These are phyloP conservation scores for Pisolithus thermaeus DNA, from an alignment of 1,284 basidiomycete species.

Conservation along the genomic window DNA sequence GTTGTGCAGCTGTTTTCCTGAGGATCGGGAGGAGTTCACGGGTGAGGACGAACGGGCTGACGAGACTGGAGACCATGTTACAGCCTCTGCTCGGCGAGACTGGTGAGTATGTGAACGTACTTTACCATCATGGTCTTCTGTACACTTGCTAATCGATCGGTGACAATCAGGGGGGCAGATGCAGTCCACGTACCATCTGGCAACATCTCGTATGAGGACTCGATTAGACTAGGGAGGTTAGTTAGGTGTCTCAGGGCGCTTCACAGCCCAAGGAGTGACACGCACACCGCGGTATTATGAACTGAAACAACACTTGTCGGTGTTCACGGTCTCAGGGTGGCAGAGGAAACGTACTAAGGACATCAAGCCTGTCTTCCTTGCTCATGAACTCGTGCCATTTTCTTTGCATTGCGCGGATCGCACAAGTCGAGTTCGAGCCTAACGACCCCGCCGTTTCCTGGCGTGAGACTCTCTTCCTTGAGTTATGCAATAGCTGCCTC, in stretches of 20 bases:
- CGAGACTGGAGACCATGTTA: conserved; percentile 29
- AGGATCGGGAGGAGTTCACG: conserved; percentile 44
- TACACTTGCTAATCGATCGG: conserved; percentile 25
- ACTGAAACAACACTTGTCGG: conserved; percentile 27
- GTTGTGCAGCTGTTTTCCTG: conserved; percentile 37
- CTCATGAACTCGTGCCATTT: conserved; percentile 40
- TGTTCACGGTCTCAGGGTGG: neutral
- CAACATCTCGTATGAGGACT: conserved; percentile 19
- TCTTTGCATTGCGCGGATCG: conserved; percentile 37
- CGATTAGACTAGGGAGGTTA: conserved; percentile 10
- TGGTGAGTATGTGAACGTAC: conserved; percentile 22
- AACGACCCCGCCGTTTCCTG: conserved; percentile 23
- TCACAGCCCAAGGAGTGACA: neutral
- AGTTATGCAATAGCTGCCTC: conserved; percentile 35
- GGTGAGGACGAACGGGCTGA: conserved; percentile 44
- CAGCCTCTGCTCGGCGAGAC: neutral
- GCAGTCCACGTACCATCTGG: conserved; percentile 28
- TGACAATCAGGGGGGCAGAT: neutral
- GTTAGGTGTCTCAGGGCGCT: neutral
- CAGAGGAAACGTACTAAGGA: conserved; percentile 37
- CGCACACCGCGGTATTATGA: conserved; percentile 48
- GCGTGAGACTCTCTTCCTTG: conserved; percentile 31
- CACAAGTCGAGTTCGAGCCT: conserved; percentile 45
- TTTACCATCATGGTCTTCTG: conserved; percentile 38
- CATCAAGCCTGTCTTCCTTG: conserved; percentile 45